Percentiles rank a stretch among this genome's conserved stretches.
phyloP scores from a whole-genome alignment of 352 stramenopile species.

The Phytopythium chamaehyphon region DNA sequence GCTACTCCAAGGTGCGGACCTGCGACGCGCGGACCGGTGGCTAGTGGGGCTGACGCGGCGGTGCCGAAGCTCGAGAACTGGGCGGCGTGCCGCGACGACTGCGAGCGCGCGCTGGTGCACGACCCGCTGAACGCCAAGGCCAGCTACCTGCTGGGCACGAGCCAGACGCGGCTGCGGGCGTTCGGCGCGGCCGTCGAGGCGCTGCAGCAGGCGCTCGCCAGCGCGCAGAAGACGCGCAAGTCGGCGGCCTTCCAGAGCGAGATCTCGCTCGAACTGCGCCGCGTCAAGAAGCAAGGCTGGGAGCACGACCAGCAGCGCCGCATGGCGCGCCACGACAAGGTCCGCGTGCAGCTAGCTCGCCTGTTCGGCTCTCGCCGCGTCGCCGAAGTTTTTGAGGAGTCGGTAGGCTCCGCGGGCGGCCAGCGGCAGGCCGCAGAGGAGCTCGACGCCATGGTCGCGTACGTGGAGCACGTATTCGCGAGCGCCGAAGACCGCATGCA shows the following conservation, averaged over 20 bases:
- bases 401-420: not conserved
- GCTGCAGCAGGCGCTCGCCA: slow-evolving; percentile 42
- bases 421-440: slow-evolving; percentile 12
- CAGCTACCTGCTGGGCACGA: slow-evolving; percentile 70
- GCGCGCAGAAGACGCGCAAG: slow-evolving; percentile 57
- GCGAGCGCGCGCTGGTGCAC: slow-evolving; percentile 37
- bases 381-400: slow-evolving; percentile 19
- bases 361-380: slow-evolving; percentile 28
- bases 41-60: not conserved
- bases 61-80: slow-evolving; percentile 56
- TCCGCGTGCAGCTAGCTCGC: slow-evolving; percentile 32
- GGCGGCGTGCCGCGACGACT: slow-evolving; percentile 62
- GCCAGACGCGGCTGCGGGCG: slow-evolving; percentile 36
- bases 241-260: slow-evolving; percentile 49
- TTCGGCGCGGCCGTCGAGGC: slow-evolving; percentile 50
- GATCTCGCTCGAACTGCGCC: slow-evolving; percentile 50
- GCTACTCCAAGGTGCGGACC: slow-evolving; percentile 51
- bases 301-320: slow-evolving; percentile 33
- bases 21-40: not conserved
- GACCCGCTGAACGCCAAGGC: slow-evolving; percentile 74
- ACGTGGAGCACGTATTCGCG: slow-evolving; percentile 51
- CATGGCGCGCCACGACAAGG: slow-evolving; percentile 33
- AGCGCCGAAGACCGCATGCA: slow-evolving; percentile 44
- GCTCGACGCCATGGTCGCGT: slow-evolving; percentile 51
- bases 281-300: slow-evolving; percentile 69